Evolutionary conservation across 1,284 basidiomycete species (phyloP).

Genomic region (Austroboletus niveus): DNA sequence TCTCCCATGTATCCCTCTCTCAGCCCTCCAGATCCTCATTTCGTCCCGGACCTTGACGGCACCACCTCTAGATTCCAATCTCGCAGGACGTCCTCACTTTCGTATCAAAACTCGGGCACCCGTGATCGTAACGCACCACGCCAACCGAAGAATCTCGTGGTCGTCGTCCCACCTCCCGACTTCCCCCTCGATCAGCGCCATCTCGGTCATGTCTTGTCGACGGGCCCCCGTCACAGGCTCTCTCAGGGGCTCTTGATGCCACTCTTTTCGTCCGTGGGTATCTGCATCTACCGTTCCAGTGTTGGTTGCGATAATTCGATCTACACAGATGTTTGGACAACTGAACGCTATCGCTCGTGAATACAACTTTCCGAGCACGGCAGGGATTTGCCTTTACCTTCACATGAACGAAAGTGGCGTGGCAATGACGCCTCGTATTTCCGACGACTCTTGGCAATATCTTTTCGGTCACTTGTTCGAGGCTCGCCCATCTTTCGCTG

Average conservation of each 20-base stretch:
- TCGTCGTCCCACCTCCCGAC: conserved; percentile 63
- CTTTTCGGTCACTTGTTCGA: conserved; percentile 69
- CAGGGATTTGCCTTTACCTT: conserved; percentile 71
- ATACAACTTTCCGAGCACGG: conserved; percentile 73
- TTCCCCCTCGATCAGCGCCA: conserved; percentile 60
- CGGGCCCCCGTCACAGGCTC: conserved; percentile 58
- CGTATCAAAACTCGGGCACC: conserved; percentile 54
- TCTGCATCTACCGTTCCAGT: not conserved
- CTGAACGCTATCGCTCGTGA: conserved; percentile 74
- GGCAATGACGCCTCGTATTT: conserved; percentile 63
- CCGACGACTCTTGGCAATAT: conserved; percentile 73
- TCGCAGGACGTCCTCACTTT: conserved; percentile 49
- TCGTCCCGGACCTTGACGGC: conserved; percentile 13
- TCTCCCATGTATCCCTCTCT: conserved; percentile 21
- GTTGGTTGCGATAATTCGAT: not conserved
- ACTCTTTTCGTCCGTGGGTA: conserved; percentile 67
- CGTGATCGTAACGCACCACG: conserved; percentile 47
- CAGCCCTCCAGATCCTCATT: conserved; percentile 37
- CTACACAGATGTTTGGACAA: conserved; percentile 65
- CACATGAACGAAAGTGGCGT: conserved; percentile 57
- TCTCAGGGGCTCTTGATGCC: conserved; percentile 73
- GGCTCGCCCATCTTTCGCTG: conserved; percentile 35
- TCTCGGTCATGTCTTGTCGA: conserved; percentile 57
- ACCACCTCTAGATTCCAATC: conserved; percentile 36
- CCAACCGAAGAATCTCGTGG: conserved; percentile 56